Base-by-base conservation (phyloP, 768 basidiomycete genomes). In the Pilatotrama ljubarskyi region DNA sequence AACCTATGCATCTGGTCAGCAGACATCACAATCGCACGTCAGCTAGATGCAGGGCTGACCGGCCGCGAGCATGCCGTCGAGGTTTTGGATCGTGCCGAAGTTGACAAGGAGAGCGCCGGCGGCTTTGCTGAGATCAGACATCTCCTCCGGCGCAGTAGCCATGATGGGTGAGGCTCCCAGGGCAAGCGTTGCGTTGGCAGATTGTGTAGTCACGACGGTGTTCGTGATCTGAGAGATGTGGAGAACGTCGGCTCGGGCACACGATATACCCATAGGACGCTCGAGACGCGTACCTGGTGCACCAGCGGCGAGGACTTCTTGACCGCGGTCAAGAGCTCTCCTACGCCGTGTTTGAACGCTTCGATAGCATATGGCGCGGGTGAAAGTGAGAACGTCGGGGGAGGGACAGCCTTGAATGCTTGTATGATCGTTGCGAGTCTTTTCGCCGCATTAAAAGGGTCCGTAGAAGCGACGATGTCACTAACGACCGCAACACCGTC, bases 81-180 rank as follows among this genome's bases (percentile, higher is more conserved):
- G 78, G 54, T 85, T 80, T 13, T 79, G 80, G 17, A 94, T 73
- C 2, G 93, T 93, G 37, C 95, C 95, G 59, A 95, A 90, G 72
- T 98, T 97, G 60, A 97, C 78, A 5, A 98, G 78, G 17, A 95
- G 77, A 1, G 85, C 86, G 15, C 85, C 84, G 44, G 82, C 82
- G 47, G 87, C 80, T 35, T 76, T 76, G 54, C 84, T 78, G 18
- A 98, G 79, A 61, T 95, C 91, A 25, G 83, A 80, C 81, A 94
- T 93, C 70, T 98, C 95, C 58, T 82, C 78, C 0, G 87, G 81
- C 22, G 88, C 85, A 18, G 90, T 88, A 2, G 95, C 91, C 95
- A 98, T 98, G 69, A 98, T 95, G 0, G 95, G 95, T 59, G 91
- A 94, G 14, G 86, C 93, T 17, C 91, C 90, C 4, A 97, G 68